Evolutionary conservation across 176 grass and related monocot species (phyloP), one percentile per base, ranked within the genome.

Genomic region (Carex scoparia): DNA sequence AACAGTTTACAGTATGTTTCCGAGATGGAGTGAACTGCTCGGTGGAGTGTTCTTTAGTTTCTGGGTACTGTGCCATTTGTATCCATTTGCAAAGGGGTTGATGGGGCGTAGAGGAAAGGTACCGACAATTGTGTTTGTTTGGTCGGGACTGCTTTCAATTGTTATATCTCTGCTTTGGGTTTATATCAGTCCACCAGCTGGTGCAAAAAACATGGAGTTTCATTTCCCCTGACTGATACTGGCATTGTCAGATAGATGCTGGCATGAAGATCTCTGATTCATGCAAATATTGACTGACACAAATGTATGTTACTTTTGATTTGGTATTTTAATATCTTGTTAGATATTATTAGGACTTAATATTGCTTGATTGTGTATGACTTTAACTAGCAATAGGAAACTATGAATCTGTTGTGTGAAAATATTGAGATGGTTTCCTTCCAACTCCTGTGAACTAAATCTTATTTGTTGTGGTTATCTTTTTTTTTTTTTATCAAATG

Each of bases 61-160:
- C 85, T 98, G 95, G 95, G 95, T 98, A 58, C 86, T 98, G 18
- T 98, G 93, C 85, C 95, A 98, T 87, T 86, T 95, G 75, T 98
- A 98, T 69, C 93, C 95, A 0, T 98, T 98, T n/a, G 95, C 95
- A 10, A 95, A 98, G 88, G 95, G 95, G 0, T 84, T 98, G 69
- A 92, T 98, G 37, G 96, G 96, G 7, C 86, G 93, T 58, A 90
- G 93, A 4, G 96, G 96, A n/a, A 94, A 94, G 9, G 91, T 98
- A 84, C 96, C 93, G 0, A 98, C 93, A 8, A 93, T 98, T 32
- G 96, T 98, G 3, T 98, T 98, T 55, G 88, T 98, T 83, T 98
- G 96, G 96, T 95, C 93, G 0, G 96, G 96, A 0, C 80, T 98
- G 62, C 80, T 98, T 27, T 92, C 90, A 9, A 98, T 93, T 75